These are phyloP conservation scores for Talaromyces adpressus DNA, from an alignment of 495 filamentous ascomycete species.

Conservation along the genomic window DNA sequence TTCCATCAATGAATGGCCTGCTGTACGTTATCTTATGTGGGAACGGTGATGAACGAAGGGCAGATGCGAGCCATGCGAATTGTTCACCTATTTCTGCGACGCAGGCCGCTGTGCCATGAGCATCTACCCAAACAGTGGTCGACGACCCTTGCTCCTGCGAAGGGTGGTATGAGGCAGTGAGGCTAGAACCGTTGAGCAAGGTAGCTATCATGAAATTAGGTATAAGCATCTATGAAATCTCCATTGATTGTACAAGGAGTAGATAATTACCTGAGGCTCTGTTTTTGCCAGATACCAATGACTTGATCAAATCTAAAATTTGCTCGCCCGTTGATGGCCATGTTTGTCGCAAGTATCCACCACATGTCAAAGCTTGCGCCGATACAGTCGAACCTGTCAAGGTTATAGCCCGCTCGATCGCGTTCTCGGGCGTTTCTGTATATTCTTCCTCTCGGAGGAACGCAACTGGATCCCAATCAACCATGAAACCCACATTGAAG, in stretches of 20 bases:
- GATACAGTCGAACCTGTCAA: slow-evolving; percentile 11
- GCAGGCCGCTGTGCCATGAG: slow-evolving; percentile 6
- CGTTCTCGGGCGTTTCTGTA: slow-evolving; percentile 10
- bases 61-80: slow-evolving; percentile 16
- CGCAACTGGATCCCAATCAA: slow-evolving; percentile 17
- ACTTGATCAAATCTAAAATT: slow-evolving; percentile 9
- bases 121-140: background rate
- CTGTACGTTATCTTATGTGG: background rate
- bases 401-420: slow-evolving; percentile 10
- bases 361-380: slow-evolving; percentile 23
- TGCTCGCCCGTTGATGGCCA: slow-evolving; percentile 23
- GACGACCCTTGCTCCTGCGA: background rate
- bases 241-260: background rate
- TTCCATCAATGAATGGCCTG: background rate
- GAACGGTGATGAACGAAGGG: slow-evolving; percentile 13
- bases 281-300: background rate
- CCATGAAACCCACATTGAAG: slow-evolving; percentile 3
- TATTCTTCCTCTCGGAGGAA: slow-evolving; percentile 21
- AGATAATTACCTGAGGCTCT: background rate
- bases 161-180: background rate
- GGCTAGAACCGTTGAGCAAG: background rate
- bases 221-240: background rate
- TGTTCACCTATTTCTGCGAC: slow-evolving; percentile 16
- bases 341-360: slow-evolving; percentile 21
- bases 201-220: background rate